phyloP scores from a whole-genome alignment of 176 grass and related monocot genomes.

The Ampelocalamus luodianensis region DNA sequence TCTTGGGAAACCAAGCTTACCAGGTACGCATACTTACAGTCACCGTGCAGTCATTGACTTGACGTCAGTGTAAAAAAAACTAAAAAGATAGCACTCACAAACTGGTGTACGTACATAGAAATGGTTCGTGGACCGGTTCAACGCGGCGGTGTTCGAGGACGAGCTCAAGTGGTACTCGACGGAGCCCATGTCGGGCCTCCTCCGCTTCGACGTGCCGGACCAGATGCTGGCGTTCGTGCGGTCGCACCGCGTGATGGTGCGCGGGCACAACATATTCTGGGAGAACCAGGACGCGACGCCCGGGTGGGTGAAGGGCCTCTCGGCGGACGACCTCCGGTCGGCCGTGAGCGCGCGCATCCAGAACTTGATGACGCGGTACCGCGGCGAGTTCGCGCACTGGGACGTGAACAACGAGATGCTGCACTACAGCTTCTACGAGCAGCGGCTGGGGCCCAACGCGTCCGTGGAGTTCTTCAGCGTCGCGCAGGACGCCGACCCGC shows the following conservation, averaged over 20 bases:
- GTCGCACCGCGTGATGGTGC: constrained; percentile 74
- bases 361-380: constrained; percentile 81
- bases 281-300: constrained; percentile 92
- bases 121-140: constrained; percentile 91
- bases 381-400: constrained; percentile 97
- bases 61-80: background rate
- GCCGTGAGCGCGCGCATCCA: constrained; percentile 83
- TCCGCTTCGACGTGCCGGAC: constrained; percentile 73
- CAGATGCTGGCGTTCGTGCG: constrained; percentile 88
- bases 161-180: constrained; percentile 99
- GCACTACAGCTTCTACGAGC: constrained; percentile 96
- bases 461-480: constrained; percentile 87
- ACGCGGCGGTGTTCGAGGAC: constrained; percentile 96
- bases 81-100: background rate
- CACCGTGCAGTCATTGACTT: background rate
- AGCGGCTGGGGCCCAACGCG: constrained; percentile 73
- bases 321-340: constrained; percentile 64
- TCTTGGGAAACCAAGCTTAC: constrained; percentile 77
- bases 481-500: constrained; percentile 87
- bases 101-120: constrained; percentile 39
- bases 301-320: constrained; percentile 72
- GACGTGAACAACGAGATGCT: constrained; percentile 99
- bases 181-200: constrained; percentile 69
- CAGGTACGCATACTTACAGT: constrained; percentile 41
- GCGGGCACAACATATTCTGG: constrained; percentile 99